Conservation (phyloP, 1,284 basidiomycete species). For the Bondarzewia mesenterica region DNA sequence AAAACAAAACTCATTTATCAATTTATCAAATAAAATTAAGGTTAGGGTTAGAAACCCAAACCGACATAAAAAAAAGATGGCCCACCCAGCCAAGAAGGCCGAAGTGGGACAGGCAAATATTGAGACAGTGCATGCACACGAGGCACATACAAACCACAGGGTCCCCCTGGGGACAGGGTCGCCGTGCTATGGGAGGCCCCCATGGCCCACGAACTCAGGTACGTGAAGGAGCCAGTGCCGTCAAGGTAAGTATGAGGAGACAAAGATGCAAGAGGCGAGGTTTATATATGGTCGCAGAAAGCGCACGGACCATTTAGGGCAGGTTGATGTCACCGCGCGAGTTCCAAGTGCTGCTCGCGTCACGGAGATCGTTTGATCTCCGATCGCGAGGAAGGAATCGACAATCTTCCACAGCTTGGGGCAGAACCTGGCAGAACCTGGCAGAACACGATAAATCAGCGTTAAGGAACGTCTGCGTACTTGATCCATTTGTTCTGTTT, state of each 20-base stretch:
- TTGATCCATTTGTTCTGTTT: too few species aligned
- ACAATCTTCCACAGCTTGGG: too few species aligned
- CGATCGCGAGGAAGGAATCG: too few species aligned
- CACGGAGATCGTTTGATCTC: too few species aligned
- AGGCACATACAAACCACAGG: conserved; percentile 18
- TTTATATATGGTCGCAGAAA: not conserved
- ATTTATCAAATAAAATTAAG: not conserved
- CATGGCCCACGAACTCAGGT: conserved; percentile 33
- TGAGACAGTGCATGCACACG: conserved; percentile 20
- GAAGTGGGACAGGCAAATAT: conserved; percentile 19
- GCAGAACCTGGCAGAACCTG: too few species aligned
- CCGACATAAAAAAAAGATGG: conserved; percentile 15
- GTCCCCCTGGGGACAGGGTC: conserved; percentile 47
- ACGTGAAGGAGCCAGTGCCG: conserved; percentile 30
- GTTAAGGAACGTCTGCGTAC: too few species aligned
- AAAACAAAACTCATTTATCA: too few species aligned
- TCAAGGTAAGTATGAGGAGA: conserved; percentile 31
- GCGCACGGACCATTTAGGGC: conserved; percentile 10
- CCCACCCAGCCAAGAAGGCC: conserved; percentile 19
- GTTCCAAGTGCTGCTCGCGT: too few species aligned
- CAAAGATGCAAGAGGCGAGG: not conserved
- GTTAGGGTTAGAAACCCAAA: conserved; percentile 3
- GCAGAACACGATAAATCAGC: too few species aligned
- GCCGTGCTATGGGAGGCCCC: conserved; percentile 59
- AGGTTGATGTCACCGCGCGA: too few species aligned